phyloP scores from a whole-genome alignment of 2,329 filamentous ascomycete species.

The Apiospora sp. region DNA sequence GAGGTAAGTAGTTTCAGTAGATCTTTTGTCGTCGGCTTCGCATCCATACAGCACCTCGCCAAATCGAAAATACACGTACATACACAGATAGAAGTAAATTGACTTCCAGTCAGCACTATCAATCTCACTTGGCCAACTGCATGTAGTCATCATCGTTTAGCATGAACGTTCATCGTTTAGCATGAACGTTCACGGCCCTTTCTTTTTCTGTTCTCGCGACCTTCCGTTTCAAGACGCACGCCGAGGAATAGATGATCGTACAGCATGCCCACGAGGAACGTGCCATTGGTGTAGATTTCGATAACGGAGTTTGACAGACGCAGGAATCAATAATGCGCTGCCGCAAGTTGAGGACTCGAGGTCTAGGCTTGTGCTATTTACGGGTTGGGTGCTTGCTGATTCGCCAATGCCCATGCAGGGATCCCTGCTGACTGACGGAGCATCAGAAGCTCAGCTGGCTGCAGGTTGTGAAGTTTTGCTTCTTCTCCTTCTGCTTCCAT shows the following conservation, averaged over 20 bases:
- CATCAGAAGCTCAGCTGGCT: background rate
- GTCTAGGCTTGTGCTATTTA: slow-evolving; percentile 5
- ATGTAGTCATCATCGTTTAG: background rate
- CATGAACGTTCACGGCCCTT: background rate
- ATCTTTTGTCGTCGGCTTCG: background rate
- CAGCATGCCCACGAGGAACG: background rate
- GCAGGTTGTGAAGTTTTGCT: background rate
- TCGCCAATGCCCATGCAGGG: background rate
- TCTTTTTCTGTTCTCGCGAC: background rate
- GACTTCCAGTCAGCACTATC: background rate
- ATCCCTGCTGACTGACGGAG: background rate
- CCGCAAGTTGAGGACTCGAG: background rate
- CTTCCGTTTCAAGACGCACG: background rate
- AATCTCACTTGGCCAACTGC: background rate
- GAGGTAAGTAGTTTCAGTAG: background rate
- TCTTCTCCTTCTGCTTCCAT: background rate
- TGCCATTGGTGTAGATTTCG: background rate
- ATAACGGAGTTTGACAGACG: background rate
- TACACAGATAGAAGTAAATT: background rate
- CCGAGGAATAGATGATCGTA: background rate
- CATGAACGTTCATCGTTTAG: background rate
- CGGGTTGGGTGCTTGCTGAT: background rate
- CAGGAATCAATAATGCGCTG: slow-evolving; percentile 1
- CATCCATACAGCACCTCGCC: background rate
- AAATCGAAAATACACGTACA: background rate